These are phyloP conservation scores for Rhynchosporium graminicola DNA, from an alignment of 2,329 filamentous ascomycete species.

Conservation along the genomic window DNA sequence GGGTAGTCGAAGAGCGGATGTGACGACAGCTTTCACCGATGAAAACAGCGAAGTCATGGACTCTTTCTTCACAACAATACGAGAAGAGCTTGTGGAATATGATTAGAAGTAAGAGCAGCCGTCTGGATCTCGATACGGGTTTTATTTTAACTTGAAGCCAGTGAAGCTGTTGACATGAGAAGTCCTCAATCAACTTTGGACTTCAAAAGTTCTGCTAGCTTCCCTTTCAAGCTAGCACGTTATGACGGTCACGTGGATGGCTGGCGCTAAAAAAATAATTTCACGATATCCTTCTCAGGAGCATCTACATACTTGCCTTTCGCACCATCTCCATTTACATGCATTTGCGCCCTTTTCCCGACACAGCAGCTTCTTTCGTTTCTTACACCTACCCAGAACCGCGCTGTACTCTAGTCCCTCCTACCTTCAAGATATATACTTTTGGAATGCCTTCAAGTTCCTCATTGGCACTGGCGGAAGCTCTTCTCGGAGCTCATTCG, in stretches of 20 bases:
- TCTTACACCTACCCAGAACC: no score
- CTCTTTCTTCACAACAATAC: background rate
- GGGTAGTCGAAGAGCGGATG: slow-evolving; percentile 25
- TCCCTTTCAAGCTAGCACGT: slow-evolving; percentile 4
- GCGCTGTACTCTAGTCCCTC: no score
- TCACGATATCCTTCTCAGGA: background rate
- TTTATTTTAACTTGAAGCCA: no score
- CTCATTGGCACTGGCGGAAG: no score
- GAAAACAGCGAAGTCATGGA: slow-evolving; percentile 30
- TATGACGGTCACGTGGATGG: background rate
- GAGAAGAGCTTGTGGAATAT: no score
- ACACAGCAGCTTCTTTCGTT: background rate
- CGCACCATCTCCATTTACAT: background rate
- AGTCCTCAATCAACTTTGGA: no score
- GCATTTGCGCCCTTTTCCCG: background rate
- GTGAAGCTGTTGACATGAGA: no score
- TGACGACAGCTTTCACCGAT: slow-evolving; percentile 26
- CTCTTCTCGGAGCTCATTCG: no score
- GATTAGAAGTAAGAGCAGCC: background rate
- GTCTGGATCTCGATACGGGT: background rate
- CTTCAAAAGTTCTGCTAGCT: slow-evolving; percentile 6
- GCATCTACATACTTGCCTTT: background rate
- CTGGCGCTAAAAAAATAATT: slow-evolving; percentile 2
- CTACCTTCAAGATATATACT: background rate
- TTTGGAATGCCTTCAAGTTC: no score